Evolutionary conservation across 2,329 filamentous ascomycete species (phyloP).

Genomic region (Decorospora gaudefroyi): DNA sequence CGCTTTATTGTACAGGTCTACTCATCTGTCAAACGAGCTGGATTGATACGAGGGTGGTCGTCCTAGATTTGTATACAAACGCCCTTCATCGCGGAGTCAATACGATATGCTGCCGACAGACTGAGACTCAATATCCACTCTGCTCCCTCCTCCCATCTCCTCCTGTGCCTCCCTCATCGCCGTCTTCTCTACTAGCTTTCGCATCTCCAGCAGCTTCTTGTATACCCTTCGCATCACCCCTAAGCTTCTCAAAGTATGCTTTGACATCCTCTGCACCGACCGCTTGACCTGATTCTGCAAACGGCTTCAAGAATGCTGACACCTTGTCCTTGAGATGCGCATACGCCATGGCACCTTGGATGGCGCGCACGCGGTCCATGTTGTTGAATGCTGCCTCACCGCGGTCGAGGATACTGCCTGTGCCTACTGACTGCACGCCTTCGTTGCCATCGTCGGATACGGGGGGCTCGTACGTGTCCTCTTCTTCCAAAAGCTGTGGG

Average conservation of each 20-base stretch:
- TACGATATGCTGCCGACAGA: too few relatives aligned
- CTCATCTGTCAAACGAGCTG: too few relatives aligned
- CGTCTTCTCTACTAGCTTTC: conserved; percentile 34
- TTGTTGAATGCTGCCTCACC: conserved; percentile 91
- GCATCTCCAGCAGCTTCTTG: conserved; percentile 42
- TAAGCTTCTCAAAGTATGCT: conserved; percentile 88
- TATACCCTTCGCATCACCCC: conserved; percentile 81
- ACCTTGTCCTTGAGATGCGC: conserved; percentile 94
- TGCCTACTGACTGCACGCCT: conserved; percentile 64
- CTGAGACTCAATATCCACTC: conserved; percentile 43
- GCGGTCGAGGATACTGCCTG: conserved; percentile 82
- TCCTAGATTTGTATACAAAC: too few relatives aligned
- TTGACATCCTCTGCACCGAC: conserved; percentile 97
- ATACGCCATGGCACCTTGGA: conserved; percentile 96
- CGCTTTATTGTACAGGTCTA: too few relatives aligned
- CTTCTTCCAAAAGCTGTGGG: conserved; percentile 86
- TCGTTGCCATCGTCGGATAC: conserved; percentile 66
- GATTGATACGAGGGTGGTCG: too few relatives aligned
- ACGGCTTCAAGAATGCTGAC: conserved; percentile 92
- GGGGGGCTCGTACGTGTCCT: conserved; percentile 91
- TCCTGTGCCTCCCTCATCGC: conserved; percentile 25
- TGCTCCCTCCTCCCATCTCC: conserved; percentile 45
- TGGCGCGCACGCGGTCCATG: conserved; percentile 88
- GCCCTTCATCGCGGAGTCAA: too few relatives aligned
- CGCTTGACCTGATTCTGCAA: conserved; percentile 84